These are phyloP conservation scores for Silene coronaria DNA, from an alignment of 179 eudicot genomes.

Conservation along the genomic window DNA sequence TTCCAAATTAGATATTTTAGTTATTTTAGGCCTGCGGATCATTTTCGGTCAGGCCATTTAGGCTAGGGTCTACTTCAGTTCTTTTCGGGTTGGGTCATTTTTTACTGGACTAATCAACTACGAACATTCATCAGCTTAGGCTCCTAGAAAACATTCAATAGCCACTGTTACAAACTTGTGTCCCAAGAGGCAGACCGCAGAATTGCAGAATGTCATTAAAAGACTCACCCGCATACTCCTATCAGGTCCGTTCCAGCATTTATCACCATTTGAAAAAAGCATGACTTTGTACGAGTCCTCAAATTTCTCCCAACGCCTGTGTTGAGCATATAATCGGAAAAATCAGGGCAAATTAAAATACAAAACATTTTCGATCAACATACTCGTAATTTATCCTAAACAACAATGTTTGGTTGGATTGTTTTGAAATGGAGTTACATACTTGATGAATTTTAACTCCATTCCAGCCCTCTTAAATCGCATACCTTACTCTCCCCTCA, in stretches of 20 bases:
- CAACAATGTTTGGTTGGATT: neutral
- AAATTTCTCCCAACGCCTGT: slow-evolving; percentile 89
- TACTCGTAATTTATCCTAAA: neutral
- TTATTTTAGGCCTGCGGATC: neutral
- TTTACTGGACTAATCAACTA: neutral
- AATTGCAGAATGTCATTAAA: neutral
- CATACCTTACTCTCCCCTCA: too few relatives aligned
- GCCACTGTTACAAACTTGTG: neutral
- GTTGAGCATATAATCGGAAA: slow-evolving; percentile 8
- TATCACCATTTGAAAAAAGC: slow-evolving; percentile 82
- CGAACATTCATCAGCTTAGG: neutral
- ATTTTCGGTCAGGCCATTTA: neutral
- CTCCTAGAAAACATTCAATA: neutral
- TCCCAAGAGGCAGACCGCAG: neutral
- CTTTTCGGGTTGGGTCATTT: neutral
- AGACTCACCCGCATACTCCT: slow-evolving; percentile 76
- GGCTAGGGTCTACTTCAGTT: neutral
- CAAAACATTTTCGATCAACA: neutral
- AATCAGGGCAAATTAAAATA: neutral
- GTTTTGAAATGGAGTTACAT: too few relatives aligned
- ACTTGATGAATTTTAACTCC: too few relatives aligned
- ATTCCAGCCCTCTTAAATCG: too few relatives aligned
- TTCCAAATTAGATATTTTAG: neutral
- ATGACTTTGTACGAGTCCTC: slow-evolving; percentile 78
- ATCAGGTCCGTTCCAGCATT: slow-evolving; percentile 99